A percentile compares a stretch with the other conserved stretches of the same genome.
These are phyloP conservation scores for Oehlia diaphana DNA, from an alignment of 192 early-diverging fungal genomes.

Conservation along the genomic window DNA sequence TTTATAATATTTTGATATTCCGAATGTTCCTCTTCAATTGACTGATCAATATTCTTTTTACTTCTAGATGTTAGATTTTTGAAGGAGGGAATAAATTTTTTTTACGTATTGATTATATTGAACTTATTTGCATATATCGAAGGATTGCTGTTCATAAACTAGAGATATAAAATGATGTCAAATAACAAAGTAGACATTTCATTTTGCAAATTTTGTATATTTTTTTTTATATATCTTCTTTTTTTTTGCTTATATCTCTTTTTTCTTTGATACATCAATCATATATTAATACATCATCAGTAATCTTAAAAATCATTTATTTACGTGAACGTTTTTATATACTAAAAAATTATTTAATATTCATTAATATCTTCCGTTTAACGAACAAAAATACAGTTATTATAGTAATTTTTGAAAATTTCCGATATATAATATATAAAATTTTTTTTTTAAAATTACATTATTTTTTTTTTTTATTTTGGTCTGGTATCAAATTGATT, in stretches of 20 bases:
- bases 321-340: background rate
- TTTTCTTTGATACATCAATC: background rate
- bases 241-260: background rate
- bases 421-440: background rate
- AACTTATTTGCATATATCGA: background rate
- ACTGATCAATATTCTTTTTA: background rate
- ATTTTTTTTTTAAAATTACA: no score
- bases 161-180: background rate
- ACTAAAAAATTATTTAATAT: background rate
- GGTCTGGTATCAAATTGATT: conserved; percentile 16
- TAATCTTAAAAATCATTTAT: background rate
- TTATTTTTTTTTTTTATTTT: background rate
- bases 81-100: background rate
- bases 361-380: background rate
- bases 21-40: no score
- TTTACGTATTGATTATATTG: no score
- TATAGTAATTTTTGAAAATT: background rate
- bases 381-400: background rate
- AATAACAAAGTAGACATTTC: background rate
- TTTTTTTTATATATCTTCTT: background rate
- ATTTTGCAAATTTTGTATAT: background rate
- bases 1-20: no score
- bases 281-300: background rate
- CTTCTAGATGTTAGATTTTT: background rate
- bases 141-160: background rate